phyloP scores from a whole-genome alignment of 1,139 yeast genomes.

The Hyphopichia wangnamkhiaoensis region DNA sequence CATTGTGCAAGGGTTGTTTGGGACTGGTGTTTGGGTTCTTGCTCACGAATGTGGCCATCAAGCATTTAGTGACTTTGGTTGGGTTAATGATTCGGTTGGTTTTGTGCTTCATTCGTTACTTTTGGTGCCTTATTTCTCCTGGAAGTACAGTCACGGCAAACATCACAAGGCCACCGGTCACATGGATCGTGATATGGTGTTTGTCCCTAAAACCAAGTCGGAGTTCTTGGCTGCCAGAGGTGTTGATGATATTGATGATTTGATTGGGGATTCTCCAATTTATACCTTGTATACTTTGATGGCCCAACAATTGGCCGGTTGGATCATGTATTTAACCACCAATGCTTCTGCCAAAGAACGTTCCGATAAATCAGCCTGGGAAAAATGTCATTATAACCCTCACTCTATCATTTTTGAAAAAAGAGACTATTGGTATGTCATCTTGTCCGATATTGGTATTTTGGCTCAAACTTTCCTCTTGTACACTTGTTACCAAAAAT shows the following conservation, averaged over 20 bases:
- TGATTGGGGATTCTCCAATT: conserved; percentile 57
- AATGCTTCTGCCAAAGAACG: conserved; percentile 57
- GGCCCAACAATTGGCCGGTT: conserved; percentile 57
- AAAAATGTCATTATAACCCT: conserved; percentile 53
- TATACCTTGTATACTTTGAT: conserved; percentile 44
- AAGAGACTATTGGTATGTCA: conserved; percentile 55
- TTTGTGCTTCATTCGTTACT: conserved; percentile 61
- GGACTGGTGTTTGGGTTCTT: conserved; percentile 61
- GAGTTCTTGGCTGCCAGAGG: conserved; percentile 34
- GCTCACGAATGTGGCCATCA: conserved; percentile 71
- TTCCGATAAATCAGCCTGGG: conserved; percentile 33
- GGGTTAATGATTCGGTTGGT: conserved; percentile 58
- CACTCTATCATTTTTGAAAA: conserved; percentile 54
- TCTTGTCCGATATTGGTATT: conserved; percentile 57
- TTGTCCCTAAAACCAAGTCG: conserved; percentile 56
- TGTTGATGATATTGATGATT: conserved; percentile 38
- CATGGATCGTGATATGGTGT: conserved; percentile 60
- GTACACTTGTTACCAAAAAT: conserved; percentile 49
- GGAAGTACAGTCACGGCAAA: conserved; percentile 62
- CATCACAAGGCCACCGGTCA: conserved; percentile 69
- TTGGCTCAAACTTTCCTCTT: conserved; percentile 38
- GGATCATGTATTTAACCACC: conserved; percentile 47
- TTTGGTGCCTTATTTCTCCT: conserved; percentile 61
- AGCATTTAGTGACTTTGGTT: conserved; percentile 58
- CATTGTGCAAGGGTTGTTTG: conserved; percentile 45